Conservation (phyloP, 192 early-diverging fungal species). For the Backusella sp. region DNA sequence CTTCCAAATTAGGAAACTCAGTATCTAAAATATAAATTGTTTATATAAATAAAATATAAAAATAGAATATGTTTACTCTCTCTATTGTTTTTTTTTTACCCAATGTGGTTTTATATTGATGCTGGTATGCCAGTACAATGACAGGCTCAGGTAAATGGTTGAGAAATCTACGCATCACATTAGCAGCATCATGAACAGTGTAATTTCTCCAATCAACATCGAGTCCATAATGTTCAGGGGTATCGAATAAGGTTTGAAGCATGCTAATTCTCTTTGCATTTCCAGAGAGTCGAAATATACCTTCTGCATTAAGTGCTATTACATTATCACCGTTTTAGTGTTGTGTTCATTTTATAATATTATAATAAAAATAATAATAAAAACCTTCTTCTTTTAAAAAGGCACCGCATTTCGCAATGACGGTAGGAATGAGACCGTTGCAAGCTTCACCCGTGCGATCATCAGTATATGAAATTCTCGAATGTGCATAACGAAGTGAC, state of each 20-base stretch:
- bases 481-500: constrained; percentile 28
- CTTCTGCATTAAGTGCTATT: constrained; percentile 35
- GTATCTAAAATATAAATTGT: constrained; percentile 23
- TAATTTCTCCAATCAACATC: constrained; percentile 60
- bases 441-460: constrained; percentile 11
- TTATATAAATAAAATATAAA: background rate
- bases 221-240: constrained; percentile 54
- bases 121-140: constrained; percentile 61
- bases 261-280: constrained; percentile 66
- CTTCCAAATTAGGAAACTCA: constrained; percentile 8
- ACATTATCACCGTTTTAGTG: background rate
- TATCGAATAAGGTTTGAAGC: constrained; percentile 67
- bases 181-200: constrained; percentile 75
- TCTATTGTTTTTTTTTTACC: constrained; percentile 25
- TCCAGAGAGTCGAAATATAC: constrained; percentile 79
- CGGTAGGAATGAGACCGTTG: constrained; percentile 22
- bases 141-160: constrained; percentile 72
- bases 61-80: background rate
- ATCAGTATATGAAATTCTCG: constrained; percentile 28
- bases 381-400: constrained; percentile 34
- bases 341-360: background rate
- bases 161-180: constrained; percentile 67
- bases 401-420: constrained; percentile 32
- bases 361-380: background rate
- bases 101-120: constrained; percentile 56